Conservation (phyloP, 1,139 yeast genomes). For the Spathaspora sp. region DNA sequence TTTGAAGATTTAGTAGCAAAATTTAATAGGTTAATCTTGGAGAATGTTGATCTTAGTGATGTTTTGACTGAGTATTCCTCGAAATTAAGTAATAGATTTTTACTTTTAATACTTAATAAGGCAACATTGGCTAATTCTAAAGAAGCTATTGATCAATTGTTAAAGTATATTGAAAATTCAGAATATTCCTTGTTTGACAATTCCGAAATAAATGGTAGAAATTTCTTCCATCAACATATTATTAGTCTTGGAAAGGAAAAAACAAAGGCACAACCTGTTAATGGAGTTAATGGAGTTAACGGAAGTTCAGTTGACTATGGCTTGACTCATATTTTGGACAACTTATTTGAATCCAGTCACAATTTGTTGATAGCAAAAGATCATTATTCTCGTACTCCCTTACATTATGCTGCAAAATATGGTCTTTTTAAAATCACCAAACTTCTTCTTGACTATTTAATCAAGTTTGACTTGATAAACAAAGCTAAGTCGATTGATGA, state of each 20-base stretch:
- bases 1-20: not conserved
- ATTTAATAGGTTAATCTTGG: constrained; percentile 31
- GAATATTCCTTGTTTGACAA: constrained; percentile 47
- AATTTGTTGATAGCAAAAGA: constrained; percentile 67
- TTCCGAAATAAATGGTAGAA: constrained; percentile 77
- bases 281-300: constrained; percentile 19
- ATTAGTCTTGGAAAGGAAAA: constrained; percentile 65
- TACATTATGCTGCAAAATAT: constrained; percentile 88
- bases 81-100: constrained; percentile 36
- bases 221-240: constrained; percentile 80
- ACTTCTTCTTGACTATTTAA: constrained; percentile 50
- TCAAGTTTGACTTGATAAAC: constrained; percentile 29
- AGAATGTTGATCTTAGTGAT: constrained; percentile 39
- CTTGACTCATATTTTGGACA: constrained; percentile 41
- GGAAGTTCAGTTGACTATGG: not conserved
- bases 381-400: constrained; percentile 76
- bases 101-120: constrained; percentile 60
- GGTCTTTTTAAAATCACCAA: constrained; percentile 69
- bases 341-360: constrained; percentile 29
- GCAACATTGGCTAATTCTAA: constrained; percentile 54
- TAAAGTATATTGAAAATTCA: constrained; percentile 21
- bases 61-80: constrained; percentile 30
- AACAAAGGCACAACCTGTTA: not conserved
- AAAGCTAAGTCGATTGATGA: constrained; percentile 58
- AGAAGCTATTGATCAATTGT: constrained; percentile 56